phyloP scores from a whole-genome alignment of 352 stramenopile genomes.

The Phytophthora sansomeana region DNA sequence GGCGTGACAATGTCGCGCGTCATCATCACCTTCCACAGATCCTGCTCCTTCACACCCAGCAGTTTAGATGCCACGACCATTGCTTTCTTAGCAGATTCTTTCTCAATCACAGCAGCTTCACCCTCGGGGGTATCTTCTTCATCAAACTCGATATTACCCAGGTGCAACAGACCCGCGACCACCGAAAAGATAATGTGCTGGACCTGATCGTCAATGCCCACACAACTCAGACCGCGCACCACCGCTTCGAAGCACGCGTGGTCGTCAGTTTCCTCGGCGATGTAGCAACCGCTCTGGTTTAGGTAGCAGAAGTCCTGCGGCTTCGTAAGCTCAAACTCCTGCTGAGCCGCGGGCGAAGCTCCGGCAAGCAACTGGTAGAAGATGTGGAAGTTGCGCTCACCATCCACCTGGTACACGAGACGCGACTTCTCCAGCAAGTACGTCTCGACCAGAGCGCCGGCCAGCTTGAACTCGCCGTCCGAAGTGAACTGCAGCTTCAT shows the following conservation, averaged over 20 bases:
- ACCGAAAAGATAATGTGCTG: constrained; percentile 92
- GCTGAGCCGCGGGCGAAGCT: constrained; percentile 54
- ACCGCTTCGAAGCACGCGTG: constrained; percentile 79
- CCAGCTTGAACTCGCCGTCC: constrained; percentile 85
- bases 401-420: constrained; percentile 89
- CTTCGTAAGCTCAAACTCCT: constrained; percentile 75
- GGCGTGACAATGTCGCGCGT: constrained; percentile 88
- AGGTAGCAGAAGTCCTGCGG: constrained; percentile 93
- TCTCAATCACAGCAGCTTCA: constrained; percentile 80
- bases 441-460: constrained; percentile 88
- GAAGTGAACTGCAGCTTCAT: constrained; percentile 96
- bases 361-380: constrained; percentile 94
- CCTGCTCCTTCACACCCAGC: constrained; percentile 69
- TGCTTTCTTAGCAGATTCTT: constrained; percentile 67
- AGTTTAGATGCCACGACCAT: constrained; percentile 63
- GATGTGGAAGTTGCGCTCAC: constrained; percentile 96
- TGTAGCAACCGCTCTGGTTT: constrained; percentile 94
- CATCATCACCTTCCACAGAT: constrained; percentile 84
- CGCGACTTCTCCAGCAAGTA: constrained; percentile 91
- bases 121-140: constrained; percentile 88
- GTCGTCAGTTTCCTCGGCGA: constrained; percentile 94
- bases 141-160: constrained; percentile 97
- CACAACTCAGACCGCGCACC: constrained; percentile 74
- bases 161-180: constrained; percentile 94
- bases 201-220: constrained; percentile 74